Evolutionary conservation across 1,139 yeast genomes (phyloP).

Genomic region (Hemisphaericaspora lyxosophila): DNA sequence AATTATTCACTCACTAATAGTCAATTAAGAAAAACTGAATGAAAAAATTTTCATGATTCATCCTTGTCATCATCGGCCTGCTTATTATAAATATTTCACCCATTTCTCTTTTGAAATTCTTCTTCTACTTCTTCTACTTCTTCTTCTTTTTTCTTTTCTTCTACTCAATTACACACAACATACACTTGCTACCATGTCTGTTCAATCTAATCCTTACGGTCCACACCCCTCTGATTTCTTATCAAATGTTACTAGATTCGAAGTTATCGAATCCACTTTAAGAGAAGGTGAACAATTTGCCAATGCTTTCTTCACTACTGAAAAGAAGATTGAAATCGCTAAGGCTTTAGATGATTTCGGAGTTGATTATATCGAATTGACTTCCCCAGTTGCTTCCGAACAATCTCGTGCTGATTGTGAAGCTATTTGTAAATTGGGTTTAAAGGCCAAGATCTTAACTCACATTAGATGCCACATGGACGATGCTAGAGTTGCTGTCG

Average conservation of each 20-base stretch:
- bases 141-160: not conserved
- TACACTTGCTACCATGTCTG: conserved; percentile 2
- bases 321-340: conserved; percentile 95
- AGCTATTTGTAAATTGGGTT: conserved; percentile 95
- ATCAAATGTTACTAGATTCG: conserved; percentile 86
- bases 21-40: too few species aligned
- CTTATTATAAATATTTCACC: not conserved
- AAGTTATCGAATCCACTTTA: conserved; percentile 90
- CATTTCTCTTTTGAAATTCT: not conserved
- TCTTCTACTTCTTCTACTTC: not conserved
- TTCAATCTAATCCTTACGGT: conserved; percentile 73
- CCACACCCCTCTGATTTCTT: conserved; percentile 92
- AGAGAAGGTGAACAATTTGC: conserved; percentile 99
- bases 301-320: conserved; percentile 92
- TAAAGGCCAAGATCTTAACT: conserved; percentile 87
- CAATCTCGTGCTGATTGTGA: conserved; percentile 93
- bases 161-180: not conserved
- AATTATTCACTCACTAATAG: too few species aligned
- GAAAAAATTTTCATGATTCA: not conserved
- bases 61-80: too few species aligned
- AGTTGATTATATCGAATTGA: conserved; percentile 94
- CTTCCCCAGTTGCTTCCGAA: conserved; percentile 97
- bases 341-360: conserved; percentile 97
- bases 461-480: conserved; percentile 99
- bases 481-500: conserved; percentile 95